phyloP scores from a whole-genome alignment of 768 basidiomycete species.

The Suillus spraguei region DNA sequence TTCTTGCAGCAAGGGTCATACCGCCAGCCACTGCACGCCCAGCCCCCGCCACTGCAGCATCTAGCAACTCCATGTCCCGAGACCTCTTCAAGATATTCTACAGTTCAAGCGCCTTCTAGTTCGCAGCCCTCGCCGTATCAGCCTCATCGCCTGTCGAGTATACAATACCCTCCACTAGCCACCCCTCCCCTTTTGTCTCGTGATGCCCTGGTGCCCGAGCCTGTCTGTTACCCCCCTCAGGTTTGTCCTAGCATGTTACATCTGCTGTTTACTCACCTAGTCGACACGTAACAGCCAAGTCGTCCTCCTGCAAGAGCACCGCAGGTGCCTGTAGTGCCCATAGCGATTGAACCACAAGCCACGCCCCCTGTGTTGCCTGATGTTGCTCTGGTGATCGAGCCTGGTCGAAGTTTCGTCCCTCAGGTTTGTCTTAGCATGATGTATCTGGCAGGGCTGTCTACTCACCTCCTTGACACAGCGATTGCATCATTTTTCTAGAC shows the following conservation, averaged over 20 bases:
- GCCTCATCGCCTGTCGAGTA: neutral
- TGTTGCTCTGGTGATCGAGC: too few species aligned
- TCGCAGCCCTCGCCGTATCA: neutral
- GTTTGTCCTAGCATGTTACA: neutral
- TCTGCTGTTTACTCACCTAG: neutral
- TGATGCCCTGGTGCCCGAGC: neutral
- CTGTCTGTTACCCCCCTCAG: neutral
- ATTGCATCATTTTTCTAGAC: too few species aligned
- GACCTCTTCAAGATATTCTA: neutral
- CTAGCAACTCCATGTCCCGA: neutral
- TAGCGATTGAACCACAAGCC: neutral
- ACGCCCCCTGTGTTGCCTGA: too few species aligned
- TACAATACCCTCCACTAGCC: neutral
- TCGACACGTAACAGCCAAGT: neutral
- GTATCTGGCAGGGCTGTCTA: too few species aligned
- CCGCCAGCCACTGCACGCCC: neutral
- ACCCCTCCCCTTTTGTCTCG: neutral
- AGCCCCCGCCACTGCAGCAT: neutral
- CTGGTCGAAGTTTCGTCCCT: too few species aligned
- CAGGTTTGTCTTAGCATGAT: too few species aligned
- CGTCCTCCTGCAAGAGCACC: neutral
- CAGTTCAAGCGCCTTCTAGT: neutral
- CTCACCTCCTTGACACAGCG: too few species aligned
- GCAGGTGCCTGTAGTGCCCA: neutral
- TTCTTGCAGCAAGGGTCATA: neutral